Evolutionary conservation across 306 rosid species (phyloP).

Genomic region (Castanea sativa): DNA sequence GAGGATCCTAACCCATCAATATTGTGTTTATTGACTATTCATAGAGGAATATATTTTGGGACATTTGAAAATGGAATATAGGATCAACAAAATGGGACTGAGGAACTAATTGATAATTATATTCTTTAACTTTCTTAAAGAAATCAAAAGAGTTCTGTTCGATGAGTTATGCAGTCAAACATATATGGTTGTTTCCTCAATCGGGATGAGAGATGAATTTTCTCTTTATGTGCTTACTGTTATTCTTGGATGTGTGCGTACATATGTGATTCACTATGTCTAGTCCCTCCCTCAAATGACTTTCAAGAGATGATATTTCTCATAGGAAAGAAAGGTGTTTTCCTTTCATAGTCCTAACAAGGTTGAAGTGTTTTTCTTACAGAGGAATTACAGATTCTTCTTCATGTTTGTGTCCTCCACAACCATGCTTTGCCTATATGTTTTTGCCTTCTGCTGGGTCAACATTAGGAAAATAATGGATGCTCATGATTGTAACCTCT

Average conservation of each 20-base stretch:
- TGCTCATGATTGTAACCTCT: constrained; percentile 16
- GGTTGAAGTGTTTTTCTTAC: constrained; percentile 19
- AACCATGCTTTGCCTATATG: constrained; percentile 38
- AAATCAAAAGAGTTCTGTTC: neutral
- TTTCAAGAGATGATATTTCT: neutral
- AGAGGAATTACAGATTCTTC: constrained; percentile 52
- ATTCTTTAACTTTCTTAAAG: neutral
- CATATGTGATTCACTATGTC: neutral
- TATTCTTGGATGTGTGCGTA: neutral
- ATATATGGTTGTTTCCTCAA: neutral
- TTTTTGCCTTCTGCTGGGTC: constrained; percentile 51
- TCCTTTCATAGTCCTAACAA: constrained; percentile 15
- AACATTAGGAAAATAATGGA: constrained; percentile 32
- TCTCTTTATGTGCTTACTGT: neutral
- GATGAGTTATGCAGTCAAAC: neutral
- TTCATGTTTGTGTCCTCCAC: constrained; percentile 51
- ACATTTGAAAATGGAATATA: too few species aligned
- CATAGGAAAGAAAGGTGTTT: neutral
- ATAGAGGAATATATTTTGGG: too few species aligned
- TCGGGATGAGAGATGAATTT: neutral
- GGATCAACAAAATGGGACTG: too few species aligned
- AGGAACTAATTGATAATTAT: neutral
- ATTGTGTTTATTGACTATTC: too few species aligned
- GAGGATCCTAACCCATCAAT: too few species aligned
- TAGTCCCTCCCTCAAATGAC: neutral